Evolutionary conservation across 2,329 filamentous ascomycete genomes (phyloP).

Genomic region (Trichoderma sp.): DNA sequence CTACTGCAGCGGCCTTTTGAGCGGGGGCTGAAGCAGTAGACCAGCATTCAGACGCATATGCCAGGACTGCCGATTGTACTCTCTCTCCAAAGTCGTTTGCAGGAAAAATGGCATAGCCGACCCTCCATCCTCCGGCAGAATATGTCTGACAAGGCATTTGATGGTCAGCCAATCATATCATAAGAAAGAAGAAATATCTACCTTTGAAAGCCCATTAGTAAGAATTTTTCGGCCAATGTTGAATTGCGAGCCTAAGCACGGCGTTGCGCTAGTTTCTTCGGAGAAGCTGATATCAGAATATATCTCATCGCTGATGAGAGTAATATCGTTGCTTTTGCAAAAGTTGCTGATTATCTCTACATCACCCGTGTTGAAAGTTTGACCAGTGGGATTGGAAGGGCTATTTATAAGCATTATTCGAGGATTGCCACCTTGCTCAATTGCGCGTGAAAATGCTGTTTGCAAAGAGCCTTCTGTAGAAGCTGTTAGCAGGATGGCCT

Average conservation of each 20-base stretch:
- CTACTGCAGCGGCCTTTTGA: neutral
- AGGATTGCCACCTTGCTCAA: neutral
- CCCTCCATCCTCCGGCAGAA: neutral
- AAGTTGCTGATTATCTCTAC: neutral
- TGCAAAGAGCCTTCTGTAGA: neutral
- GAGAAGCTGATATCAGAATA: neutral
- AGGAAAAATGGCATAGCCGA: neutral
- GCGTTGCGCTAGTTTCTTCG: neutral
- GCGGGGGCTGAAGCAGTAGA: neutral
- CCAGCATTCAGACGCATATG: slow-evolving; percentile 7
- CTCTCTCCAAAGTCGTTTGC: neutral
- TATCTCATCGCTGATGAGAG: neutral
- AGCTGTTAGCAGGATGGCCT: neutral
- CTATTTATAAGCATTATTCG: neutral
- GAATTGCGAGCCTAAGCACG: neutral
- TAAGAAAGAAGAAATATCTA: neutral
- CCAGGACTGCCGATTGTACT: neutral
- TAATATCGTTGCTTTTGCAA: neutral
- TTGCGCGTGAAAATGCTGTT: neutral
- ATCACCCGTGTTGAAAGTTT: neutral
- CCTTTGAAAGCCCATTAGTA: neutral
- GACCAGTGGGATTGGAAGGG: neutral
- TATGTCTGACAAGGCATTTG: neutral
- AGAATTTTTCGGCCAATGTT: neutral
- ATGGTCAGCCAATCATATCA: neutral